A percentile compares a stretch with the other conserved stretches of the same genome.
These are phyloP conservation scores for Cercospora brassicicola DNA, from an alignment of 2,329 filamentous ascomycete species.

Conservation along the genomic window DNA sequence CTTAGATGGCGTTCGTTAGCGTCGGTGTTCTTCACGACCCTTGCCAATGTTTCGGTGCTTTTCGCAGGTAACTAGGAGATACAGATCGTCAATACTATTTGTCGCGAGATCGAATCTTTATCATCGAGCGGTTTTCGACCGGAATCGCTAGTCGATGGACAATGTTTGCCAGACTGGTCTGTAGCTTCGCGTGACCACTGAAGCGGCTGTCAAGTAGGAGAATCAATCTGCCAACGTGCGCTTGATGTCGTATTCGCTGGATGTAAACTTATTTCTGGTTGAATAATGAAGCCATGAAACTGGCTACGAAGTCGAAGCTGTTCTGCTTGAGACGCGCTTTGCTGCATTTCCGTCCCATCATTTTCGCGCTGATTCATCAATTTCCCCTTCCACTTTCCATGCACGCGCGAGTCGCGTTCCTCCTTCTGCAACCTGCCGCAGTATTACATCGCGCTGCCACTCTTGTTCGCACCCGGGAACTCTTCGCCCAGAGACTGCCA, in stretches of 20 bases:
- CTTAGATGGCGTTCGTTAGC: neutral
- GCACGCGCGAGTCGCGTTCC: neutral
- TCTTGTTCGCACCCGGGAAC: slow-evolving; percentile 28
- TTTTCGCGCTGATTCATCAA: slow-evolving; percentile 1
- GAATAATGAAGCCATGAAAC: neutral
- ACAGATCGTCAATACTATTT: neutral
- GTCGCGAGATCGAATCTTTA: neutral
- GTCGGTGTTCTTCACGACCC: neutral
- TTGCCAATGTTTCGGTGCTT: neutral
- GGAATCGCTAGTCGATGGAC: neutral
- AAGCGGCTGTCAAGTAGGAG: neutral
- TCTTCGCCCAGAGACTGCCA: slow-evolving; percentile 22
- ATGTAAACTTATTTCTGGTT: neutral
- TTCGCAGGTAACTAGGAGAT: neutral
- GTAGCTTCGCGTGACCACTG: neutral
- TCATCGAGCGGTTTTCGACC: neutral
- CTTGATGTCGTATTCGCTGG: no score
- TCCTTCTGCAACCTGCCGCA: neutral
- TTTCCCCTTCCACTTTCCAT: neutral
- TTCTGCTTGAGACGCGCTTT: neutral
- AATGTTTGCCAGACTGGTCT: neutral
- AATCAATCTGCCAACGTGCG: no score
- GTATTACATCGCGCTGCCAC: slow-evolving; percentile 16
- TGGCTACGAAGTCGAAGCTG: neutral
- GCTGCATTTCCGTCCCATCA: neutral